Evolutionary conservation across 495 filamentous ascomycete species (phyloP).

Genomic region (Pseudevernia furfuracea): DNA sequence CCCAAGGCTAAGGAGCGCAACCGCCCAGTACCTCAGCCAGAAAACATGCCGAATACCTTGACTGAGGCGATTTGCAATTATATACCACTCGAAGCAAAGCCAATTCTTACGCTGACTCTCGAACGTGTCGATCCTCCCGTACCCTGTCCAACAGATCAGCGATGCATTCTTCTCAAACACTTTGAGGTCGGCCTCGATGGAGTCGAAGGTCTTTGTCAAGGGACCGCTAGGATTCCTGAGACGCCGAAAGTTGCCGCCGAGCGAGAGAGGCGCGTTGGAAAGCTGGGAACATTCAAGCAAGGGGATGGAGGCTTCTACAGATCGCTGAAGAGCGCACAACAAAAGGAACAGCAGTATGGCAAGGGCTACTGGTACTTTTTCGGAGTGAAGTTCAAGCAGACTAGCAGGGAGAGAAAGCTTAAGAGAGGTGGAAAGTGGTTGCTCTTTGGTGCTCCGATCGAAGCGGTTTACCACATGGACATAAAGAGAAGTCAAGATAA

Average conservation of each 20-base stretch:
- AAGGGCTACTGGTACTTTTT: constrained; percentile 18
- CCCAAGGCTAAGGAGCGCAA: not conserved
- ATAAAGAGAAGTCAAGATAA: not conserved
- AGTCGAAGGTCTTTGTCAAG: constrained; percentile 19
- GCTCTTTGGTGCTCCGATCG: constrained; percentile 16
- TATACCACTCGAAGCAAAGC: not conserved
- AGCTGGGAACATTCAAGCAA: constrained; percentile 5
- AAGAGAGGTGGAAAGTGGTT: constrained; percentile 12
- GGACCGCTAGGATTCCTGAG: constrained; percentile 9
- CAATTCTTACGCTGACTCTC: constrained; percentile 16
- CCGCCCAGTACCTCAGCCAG: constrained; percentile 1
- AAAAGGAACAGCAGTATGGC: constrained; percentile 9
- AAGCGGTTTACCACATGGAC: constrained; percentile 9
- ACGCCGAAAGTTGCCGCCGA: not conserved
- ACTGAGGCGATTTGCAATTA: constrained; percentile 16
- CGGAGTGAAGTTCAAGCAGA: constrained; percentile 12
- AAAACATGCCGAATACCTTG: constrained; percentile 13
- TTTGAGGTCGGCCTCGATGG: constrained; percentile 19
- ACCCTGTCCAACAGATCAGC: not conserved
- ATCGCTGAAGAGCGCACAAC: constrained; percentile 8
- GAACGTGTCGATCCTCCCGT: not conserved
- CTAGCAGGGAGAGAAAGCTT: not conserved
- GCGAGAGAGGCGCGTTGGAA: constrained; percentile 11
- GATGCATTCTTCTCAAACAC: constrained; percentile 10
- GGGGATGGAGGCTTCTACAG: constrained; percentile 7